These are phyloP conservation scores for Sistotremastrum suecicum DNA, from an alignment of 768 basidiomycete genomes.

Conservation along the genomic window DNA sequence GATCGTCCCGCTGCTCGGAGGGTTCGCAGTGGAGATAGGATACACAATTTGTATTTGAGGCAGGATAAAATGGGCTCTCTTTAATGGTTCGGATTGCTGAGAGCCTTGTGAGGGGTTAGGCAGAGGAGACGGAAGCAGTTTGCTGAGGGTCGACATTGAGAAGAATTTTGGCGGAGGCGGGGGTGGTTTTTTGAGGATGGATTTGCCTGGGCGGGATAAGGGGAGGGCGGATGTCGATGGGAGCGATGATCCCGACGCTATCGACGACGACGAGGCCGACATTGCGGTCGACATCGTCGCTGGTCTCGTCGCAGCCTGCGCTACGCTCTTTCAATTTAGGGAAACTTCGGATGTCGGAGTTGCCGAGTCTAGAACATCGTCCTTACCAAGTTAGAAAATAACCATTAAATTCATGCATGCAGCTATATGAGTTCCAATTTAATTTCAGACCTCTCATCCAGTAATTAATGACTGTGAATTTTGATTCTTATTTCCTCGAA, in stretches of 20 bases:
- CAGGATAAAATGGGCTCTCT: conserved; percentile 83
- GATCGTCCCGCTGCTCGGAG: conserved; percentile 66
- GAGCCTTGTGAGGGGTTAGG: conserved; percentile 4
- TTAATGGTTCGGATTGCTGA: conserved; percentile 50
- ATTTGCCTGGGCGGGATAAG: conserved; percentile 66
- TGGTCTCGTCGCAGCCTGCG: too few species aligned
- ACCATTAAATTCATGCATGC: too few species aligned
- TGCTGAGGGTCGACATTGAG: conserved; percentile 20
- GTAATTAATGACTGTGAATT: too few species aligned
- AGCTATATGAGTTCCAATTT: too few species aligned
- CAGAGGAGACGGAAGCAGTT: conserved; percentile 8
- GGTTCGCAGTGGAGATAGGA: conserved; percentile 73
- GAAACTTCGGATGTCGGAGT: too few species aligned
- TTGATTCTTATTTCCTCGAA: too few species aligned
- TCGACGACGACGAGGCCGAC: conserved; percentile 34
- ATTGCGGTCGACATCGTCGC: conserved; percentile 10
- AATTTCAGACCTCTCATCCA: too few species aligned
- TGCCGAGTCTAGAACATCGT: too few species aligned
- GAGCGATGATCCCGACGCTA: conserved; percentile 3
- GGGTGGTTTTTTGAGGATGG: conserved; percentile 67
- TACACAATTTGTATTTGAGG: conserved; percentile 80
- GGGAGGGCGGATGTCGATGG: conserved; percentile 74
- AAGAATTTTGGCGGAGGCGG: conserved; percentile 56
- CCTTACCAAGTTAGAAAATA: too few species aligned
- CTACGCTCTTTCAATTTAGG: too few species aligned